These are phyloP conservation scores for Globisporangium heterothallicum DNA, from an alignment of 352 stramenopile genomes.

Conservation along the genomic window DNA sequence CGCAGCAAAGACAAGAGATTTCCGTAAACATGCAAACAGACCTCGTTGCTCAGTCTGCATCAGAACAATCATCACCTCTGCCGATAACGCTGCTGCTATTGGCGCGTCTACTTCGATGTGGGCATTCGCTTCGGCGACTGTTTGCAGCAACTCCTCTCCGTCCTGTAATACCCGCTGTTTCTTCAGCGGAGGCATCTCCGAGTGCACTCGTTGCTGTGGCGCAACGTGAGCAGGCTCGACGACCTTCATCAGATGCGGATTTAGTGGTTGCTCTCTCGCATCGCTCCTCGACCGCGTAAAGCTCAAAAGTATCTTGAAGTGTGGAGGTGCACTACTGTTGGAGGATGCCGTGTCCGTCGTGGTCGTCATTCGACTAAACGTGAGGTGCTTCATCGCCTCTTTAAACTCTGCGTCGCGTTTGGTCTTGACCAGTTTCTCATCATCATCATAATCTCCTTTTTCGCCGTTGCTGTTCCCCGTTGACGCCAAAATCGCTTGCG, in stretches of 20 bases:
- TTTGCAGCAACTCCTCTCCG: no score
- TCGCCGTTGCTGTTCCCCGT: neutral
- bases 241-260: neutral
- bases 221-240: neutral
- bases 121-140: no score
- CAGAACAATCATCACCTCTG: neutral
- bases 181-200: neutral
- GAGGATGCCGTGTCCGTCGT: neutral
- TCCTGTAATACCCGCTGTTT: neutral
- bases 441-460: slow-evolving; percentile 6
- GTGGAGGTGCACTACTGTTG: neutral
- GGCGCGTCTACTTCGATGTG: no score
- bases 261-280: neutral
- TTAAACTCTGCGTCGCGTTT: slow-evolving; percentile 14
- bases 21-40: neutral
- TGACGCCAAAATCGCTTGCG: neutral
- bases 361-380: neutral
- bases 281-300: neutral
- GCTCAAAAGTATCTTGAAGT: neutral
- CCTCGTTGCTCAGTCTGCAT: neutral
- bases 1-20: neutral
- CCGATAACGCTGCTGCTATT: neutral
- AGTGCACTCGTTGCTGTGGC: neutral
- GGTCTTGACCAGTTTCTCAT: slow-evolving; percentile 10
- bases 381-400: slow-evolving; percentile 12